These are phyloP conservation scores for Pseudofabraea citricarpa DNA, from an alignment of 2,329 filamentous ascomycete species.

Conservation along the genomic window DNA sequence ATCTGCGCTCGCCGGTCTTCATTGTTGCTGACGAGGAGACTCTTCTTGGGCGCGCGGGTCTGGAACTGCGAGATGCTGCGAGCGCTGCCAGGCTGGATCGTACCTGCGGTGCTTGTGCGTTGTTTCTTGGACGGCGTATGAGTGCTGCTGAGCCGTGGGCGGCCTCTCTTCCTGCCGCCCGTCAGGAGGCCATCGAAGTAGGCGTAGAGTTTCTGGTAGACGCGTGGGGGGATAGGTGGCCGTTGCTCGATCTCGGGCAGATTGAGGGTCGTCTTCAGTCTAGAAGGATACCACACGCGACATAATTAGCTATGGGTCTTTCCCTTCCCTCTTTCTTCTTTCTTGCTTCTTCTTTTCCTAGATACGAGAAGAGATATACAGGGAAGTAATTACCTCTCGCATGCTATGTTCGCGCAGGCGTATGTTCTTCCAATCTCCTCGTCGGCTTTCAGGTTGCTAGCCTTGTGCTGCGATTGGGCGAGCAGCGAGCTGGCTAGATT, in stretches of 20 bases:
- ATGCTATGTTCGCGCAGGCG: conserved; percentile 84
- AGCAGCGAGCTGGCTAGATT: conserved; percentile 69
- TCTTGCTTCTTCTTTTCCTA: conserved; percentile 12
- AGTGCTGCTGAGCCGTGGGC: conserved; percentile 8
- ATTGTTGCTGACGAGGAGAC: conserved; percentile 14
- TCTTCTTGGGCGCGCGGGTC: conserved; percentile 20
- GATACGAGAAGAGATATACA: conserved; percentile 5
- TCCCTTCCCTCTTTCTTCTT: background rate
- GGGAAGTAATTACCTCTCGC: conserved; percentile 58
- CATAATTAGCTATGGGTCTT: no score
- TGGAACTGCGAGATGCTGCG: conserved; percentile 34
- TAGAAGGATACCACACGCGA: conserved; percentile 33
- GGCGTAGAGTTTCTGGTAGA: conserved; percentile 79
- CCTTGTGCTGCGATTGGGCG: conserved; percentile 74
- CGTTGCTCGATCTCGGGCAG: conserved; percentile 71
- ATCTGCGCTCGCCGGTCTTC: conserved; percentile 25
- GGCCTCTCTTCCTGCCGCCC: conserved; percentile 24
- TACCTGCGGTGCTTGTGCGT: conserved; percentile 1
- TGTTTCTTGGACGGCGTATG: conserved; percentile 19
- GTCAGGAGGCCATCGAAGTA: conserved; percentile 74
- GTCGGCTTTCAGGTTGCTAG: conserved; percentile 72
- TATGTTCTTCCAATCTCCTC: conserved; percentile 85
- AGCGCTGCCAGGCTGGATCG: conserved; percentile 14
- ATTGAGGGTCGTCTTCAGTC: conserved; percentile 70
- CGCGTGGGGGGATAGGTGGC: conserved; percentile 71